phyloP scores from a whole-genome alignment of 169 alveolate genomes.

The Plasmodium vivax region DNA sequence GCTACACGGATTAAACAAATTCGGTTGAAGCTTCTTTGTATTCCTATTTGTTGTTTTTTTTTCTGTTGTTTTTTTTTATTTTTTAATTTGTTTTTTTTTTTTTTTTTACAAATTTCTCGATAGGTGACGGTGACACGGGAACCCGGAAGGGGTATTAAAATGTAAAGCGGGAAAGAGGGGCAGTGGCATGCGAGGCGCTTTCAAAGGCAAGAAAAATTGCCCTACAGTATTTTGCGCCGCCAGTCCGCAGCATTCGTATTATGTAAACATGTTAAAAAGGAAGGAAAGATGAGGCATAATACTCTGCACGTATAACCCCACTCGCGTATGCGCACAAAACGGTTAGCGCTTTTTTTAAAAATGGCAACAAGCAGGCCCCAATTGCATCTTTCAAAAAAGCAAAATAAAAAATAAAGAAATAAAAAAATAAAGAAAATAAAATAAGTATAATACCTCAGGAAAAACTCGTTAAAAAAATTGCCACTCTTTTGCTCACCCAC shows the following conservation, averaged over 20 bases:
- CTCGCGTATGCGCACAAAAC: not conserved
- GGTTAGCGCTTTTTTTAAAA: not conserved
- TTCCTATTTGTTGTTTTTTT: not conserved
- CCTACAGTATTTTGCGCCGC: not conserved
- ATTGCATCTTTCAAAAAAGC: not conserved
- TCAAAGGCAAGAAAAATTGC: not conserved
- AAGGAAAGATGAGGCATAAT: not conserved
- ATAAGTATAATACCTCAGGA: not conserved
- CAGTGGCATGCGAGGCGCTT: not conserved
- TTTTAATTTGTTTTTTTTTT: not conserved
- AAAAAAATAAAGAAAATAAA: not conserved
- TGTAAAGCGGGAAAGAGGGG: slow-evolving; percentile 2
- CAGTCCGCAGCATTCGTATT: not conserved
- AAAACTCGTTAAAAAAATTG: too few relatives aligned
- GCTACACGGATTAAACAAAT: not conserved
- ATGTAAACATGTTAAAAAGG: not conserved
- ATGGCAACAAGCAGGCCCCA: not conserved
- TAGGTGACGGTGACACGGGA: not conserved
- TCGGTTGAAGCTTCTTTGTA: not conserved
- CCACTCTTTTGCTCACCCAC: not conserved
- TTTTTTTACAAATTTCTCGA: not conserved
- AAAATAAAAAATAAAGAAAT: not conserved
- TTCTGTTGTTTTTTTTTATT: not conserved
- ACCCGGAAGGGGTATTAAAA: slow-evolving; percentile 42
- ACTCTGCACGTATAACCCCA: not conserved